Conservation (phyloP, 1,284 basidiomycete genomes). For the Malassezia pachydermatis region DNA sequence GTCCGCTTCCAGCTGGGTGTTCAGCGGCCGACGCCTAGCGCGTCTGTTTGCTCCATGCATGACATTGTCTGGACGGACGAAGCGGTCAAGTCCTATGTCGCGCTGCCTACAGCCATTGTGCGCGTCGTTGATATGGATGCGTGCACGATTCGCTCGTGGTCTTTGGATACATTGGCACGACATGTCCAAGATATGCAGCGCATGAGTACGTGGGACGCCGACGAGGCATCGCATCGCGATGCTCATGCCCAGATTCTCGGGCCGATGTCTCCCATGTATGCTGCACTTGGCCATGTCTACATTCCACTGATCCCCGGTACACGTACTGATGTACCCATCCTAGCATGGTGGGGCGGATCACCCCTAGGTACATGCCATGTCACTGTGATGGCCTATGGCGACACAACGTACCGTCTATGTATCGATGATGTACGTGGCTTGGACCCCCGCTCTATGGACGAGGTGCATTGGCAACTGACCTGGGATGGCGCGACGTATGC, state of each 20-base stretch:
- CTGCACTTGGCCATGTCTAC: neutral
- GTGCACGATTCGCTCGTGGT: neutral
- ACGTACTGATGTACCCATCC: neutral
- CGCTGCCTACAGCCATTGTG: neutral
- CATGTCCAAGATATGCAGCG: neutral
- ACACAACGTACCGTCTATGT: neutral
- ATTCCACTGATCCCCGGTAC: neutral
- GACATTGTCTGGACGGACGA: neutral
- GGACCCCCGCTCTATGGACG: neutral
- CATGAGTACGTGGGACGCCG: neutral
- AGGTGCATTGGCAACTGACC: conserved; percentile 5
- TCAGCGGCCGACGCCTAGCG: neutral
- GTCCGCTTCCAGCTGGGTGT: conserved; percentile 86
- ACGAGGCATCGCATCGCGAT: neutral
- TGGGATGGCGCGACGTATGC: neutral
- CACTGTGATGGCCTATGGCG: conserved; percentile 47
- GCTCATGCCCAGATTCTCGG: neutral
- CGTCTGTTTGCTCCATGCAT: neutral
- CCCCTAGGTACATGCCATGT: neutral
- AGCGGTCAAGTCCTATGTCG: neutral
- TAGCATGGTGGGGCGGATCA: neutral
- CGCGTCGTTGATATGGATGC: conserved; percentile 5
- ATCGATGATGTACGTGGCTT: neutral
- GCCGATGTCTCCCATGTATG: neutral
- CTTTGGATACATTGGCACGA: neutral